phyloP scores from a whole-genome alignment of 2,329 filamentous ascomycete species.

The Colletotrichum shisoi region DNA sequence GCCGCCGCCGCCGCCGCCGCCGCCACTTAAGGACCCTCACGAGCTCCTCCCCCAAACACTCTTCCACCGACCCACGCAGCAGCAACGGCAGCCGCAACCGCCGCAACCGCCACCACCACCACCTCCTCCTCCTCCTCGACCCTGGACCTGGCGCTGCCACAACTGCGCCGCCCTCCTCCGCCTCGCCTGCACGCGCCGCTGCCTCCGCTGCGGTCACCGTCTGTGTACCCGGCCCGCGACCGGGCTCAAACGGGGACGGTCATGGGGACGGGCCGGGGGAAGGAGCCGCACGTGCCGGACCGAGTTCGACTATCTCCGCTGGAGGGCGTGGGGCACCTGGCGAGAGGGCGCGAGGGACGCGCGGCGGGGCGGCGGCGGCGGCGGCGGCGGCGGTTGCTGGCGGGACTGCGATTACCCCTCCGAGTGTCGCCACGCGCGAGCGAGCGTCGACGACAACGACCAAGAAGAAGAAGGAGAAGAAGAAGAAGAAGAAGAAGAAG shows the following conservation, averaged over 20 bases:
- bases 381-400: conserved; percentile 5
- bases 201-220: conserved; percentile 51
- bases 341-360: conserved; percentile 39
- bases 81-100: too few species aligned
- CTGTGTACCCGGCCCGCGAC: conserved; percentile 45
- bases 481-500: too few species aligned
- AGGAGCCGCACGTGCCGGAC: conserved; percentile 5
- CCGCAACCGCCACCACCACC: not conserved
- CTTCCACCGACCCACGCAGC: not conserved
- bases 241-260: too few species aligned
- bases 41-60: not conserved
- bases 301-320: conserved; percentile 35
- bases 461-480: too few species aligned
- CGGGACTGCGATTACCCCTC: conserved; percentile 28
- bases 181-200: conserved; percentile 48
- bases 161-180: conserved; percentile 44
- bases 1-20: too few species aligned
- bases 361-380: not conserved
- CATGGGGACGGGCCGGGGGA: conserved; percentile 4
- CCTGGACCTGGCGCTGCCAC: conserved; percentile 50
- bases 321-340: conserved; percentile 46
- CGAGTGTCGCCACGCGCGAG: not conserved
- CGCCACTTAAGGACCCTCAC: too few species aligned
- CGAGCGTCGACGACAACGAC: not conserved
- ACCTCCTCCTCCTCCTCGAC: conserved; percentile 16